Base-by-base conservation (phyloP, 139 green algal genomes). In the Trebouxia sp. region DNA sequence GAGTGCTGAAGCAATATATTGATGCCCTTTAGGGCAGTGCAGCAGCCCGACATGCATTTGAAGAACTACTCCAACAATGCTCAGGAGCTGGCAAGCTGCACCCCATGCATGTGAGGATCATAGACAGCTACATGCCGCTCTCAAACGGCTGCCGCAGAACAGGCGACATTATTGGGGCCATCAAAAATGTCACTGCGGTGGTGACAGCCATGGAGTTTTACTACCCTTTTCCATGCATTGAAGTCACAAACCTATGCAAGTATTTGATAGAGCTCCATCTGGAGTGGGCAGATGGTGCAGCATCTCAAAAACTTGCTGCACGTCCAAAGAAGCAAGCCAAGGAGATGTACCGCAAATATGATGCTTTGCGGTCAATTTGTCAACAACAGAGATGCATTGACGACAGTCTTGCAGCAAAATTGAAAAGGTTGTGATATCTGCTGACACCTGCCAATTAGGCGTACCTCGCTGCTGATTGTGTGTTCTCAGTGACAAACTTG, bases 101-200 rank as follows among this genome's bases (percentile, higher is more conserved):
- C 28, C 30, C 41, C 20, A 53, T 76, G 70, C 80, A 84, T 41
- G 42, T 76, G 37, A 62, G 56, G 11, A 30, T 43, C 15, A 32
- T 84, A 6, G 80, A 84, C 72, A 70, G 70, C 72, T 58, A 75
- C 55, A 76, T 80, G 42, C 80, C 72, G 28, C 51, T 80, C 5
- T 30, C 79, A 11, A 84, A 84, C 41, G 70, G 55, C 55, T 80
- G 80, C 55, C 53, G 56, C 20, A 35, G 26, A 3, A 47, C 39
- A 26, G 67, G 50, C 24, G 80, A 83, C 28, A 65, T 9, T 37
- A 42, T 72, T n/a, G 35, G 32, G 26, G 62, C 62, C 62, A 43
- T 72, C 11, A 43, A 22, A 15, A 35, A 72, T 72, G 62, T 72
- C 28, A 72, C 12, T 28, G 14, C 32, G 10, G 43, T 45, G 62